A percentile compares a stretch with the other conserved stretches of the same genome.
phyloP scores from a whole-genome alignment of 345 rosid species.

The Pugionium dolabratum region DNA sequence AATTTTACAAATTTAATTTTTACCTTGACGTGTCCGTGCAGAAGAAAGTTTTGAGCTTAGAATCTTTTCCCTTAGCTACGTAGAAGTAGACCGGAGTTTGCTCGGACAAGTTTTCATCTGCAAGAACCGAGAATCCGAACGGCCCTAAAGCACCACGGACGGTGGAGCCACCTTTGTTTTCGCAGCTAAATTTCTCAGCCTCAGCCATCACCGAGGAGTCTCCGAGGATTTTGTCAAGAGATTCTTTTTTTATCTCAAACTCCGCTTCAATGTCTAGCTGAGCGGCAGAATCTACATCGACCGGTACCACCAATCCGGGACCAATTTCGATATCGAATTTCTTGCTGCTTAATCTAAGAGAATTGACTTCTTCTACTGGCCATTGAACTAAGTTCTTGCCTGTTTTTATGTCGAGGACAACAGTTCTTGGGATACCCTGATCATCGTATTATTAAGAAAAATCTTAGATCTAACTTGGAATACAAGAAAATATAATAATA shows the following conservation, averaged over 20 bases:
- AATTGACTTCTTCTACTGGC: slow-evolving; percentile 88
- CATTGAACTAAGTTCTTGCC: slow-evolving; percentile 67
- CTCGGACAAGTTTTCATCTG: slow-evolving; percentile 59
- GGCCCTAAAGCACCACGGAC: slow-evolving; percentile 83
- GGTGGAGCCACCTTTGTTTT: slow-evolving; percentile 51
- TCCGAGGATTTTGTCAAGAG: slow-evolving; percentile 44
- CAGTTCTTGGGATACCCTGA: slow-evolving; percentile 75
- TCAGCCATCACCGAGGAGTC: slow-evolving; percentile 29
- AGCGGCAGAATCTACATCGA: slow-evolving; percentile 60
- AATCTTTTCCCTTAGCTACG: slow-evolving; percentile 56
- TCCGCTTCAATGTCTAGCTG: slow-evolving; percentile 74
- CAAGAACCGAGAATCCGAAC: slow-evolving; percentile 80
- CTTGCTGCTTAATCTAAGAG: slow-evolving; percentile 62
- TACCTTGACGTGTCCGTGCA: slow-evolving; percentile 81
- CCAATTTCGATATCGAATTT: slow-evolving; percentile 48
- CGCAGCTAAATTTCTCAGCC: slow-evolving; percentile 59
- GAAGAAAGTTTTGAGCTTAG: slow-evolving; percentile 64
- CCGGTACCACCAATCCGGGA: slow-evolving; percentile 62
- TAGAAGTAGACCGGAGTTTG: slow-evolving; percentile 90
- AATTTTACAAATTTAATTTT: not conserved
- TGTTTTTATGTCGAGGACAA: slow-evolving; percentile 65
- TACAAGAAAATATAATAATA: not conserved
- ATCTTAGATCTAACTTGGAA: not conserved
- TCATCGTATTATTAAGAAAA: not conserved
- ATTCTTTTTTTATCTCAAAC: slow-evolving; percentile 62